Base-by-base conservation (phyloP, 2,329 filamentous ascomycete genomes). In the Epicoccum sorghinum region DNA sequence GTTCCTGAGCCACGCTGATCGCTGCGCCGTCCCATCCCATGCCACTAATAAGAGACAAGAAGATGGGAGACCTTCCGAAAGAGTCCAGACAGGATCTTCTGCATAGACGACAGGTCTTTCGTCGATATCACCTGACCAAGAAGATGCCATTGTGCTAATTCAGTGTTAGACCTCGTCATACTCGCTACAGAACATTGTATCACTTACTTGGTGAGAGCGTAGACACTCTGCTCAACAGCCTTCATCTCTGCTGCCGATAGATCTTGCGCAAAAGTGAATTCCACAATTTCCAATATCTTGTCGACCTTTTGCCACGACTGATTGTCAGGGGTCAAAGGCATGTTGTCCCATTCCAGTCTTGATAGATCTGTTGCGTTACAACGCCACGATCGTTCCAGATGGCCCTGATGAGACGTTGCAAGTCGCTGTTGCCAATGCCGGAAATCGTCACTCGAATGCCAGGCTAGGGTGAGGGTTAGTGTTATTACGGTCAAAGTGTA, bases 11-110 rank as follows among this genome's bases (percentile, higher is more conserved):
- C 54, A 57, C 4, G 40, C 48, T 23, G 10, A 7, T 8, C 54
- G 54, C 29, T 57, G 54, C 8, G 13, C 42, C 10, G 8, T 13
- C 4, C 54, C 48, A 7, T 52, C 43, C 54, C 54, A 57, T 8
- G 47, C 43, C 23, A 57, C 24, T 7, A 44, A 32, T 6, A 52
- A n/a, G 2, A 53, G 9, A 33, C 39, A 52, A 5, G 10, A 29
- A 2, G 38, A n/a, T 8, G n/a, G 29, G 3, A 12, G 7, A 6
- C 10, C 29, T 3, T 46, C 23, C 4, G 35, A 8, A 4, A 27
- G 4, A 1, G 14, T 46, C 54, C 44, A 55, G 10, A 55, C 24
- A 4, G 52, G 52, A 29, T 39, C 35, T 7, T 46, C 45, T 6
- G 45, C 39, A 18, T 30, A 30, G 1, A 55, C 45, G 4, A 55